Evolutionary conservation across 1,139 yeast species (phyloP).

Genomic region (Suhomyces atakaporum): DNA sequence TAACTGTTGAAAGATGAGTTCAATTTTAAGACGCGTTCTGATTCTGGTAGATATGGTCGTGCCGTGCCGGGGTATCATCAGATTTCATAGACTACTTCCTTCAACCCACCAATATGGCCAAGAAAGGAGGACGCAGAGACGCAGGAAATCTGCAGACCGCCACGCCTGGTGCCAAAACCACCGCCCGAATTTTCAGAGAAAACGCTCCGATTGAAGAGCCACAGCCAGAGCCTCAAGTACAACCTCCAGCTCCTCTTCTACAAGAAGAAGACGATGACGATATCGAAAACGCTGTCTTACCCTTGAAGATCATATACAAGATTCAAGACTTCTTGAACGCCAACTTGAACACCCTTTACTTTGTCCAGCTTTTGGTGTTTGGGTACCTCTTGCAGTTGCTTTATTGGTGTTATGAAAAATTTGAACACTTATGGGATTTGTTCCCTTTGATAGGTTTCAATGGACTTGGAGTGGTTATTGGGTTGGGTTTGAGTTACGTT

Average conservation of each 20-base stretch:
- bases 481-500: conserved; percentile 31
- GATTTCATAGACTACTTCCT: no score
- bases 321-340: conserved; percentile 45
- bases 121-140: conserved; percentile 5
- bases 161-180: conserved; percentile 11
- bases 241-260: no score
- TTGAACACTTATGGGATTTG: conserved; percentile 21
- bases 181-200: conserved; percentile 11
- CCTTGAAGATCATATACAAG: conserved; percentile 24
- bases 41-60: not conserved
- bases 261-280: conserved; percentile 16
- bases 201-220: no score
- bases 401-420: conserved; percentile 25
- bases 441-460: conserved; percentile 37
- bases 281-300: conserved; percentile 12
- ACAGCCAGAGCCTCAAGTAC: no score
- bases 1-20: no score
- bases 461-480: conserved; percentile 35
- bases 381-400: conserved; percentile 34
- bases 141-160: not conserved
- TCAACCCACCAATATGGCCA: conserved; percentile 7
- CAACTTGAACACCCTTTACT: conserved; percentile 31
- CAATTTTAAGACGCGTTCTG: not conserved
- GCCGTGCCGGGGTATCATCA: no score
- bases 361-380: conserved; percentile 37